Evolutionary conservation across 495 filamentous ascomycete species (phyloP), one percentile per base, ranked within the genome.

Genomic region (Alectoria sarmentosa): DNA sequence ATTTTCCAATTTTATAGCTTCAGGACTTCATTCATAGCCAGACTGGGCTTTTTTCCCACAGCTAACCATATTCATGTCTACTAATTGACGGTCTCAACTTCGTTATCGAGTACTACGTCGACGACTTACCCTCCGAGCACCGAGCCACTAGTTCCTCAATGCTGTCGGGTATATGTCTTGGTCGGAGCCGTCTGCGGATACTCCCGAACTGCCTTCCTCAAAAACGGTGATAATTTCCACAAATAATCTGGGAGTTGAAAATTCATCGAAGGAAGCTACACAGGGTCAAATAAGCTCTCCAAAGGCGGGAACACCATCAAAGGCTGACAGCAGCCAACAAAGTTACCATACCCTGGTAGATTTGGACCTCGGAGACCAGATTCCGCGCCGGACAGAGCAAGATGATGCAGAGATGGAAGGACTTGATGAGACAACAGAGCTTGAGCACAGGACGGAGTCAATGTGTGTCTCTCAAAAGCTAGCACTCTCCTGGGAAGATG

Each of bases 101-200:
- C 26, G 9, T 52, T 26, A 4, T 30, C 15, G 4, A 30, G 23
- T 15, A 52, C 4, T 14, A 30, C 48, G 17, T 7, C 9, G 30
- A 28, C 15, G 19, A 54, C 2, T 15, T 15, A 55, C 6, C 41
- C 8, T 42, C 17, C 15, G 1, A 34, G 14, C 11, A 44, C 32
- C 3, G 30, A 32, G 13, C 19, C n/a, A 44, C 1, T 30, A 23
- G 14, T 46, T 34, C n/a, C 52, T 34, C 61, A 46, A 63, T 63
- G 61, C 38, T 26, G 38, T 46, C 39, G 42, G 42, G 30, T 58
- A 37, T 46, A 63, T 63, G 52, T 63, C 61, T 63, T 63, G 52
- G 38, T 39, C 37, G 38, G 39, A 57, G 30, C 28, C 30, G 17
- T 46, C 38, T 58, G 3, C 11, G 61, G 21, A 23, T 46, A 44